Evolutionary conservation across 169 alveolate genomes (phyloP).

Genomic region (Miamiensis avidus): DNA sequence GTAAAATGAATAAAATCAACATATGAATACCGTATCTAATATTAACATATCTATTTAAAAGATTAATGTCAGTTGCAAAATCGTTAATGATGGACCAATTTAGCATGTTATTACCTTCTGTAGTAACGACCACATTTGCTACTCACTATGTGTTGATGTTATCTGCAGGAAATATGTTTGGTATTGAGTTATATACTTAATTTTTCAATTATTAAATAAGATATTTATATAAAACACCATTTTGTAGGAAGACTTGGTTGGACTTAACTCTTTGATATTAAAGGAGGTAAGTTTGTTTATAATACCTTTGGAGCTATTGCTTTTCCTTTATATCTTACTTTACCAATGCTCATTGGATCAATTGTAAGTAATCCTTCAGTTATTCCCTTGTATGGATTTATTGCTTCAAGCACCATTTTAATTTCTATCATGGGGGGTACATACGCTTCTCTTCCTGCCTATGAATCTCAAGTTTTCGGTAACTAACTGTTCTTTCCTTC

Average conservation of each 20-base stretch:
- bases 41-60: no score
- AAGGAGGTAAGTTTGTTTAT: not conserved
- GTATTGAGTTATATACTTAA: not conserved
- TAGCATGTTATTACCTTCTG: not conserved
- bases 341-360: not conserved
- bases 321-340: not conserved
- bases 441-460: not conserved
- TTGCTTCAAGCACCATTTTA: not conserved
- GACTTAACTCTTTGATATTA: not conserved
- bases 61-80: not conserved
- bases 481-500: not conserved
- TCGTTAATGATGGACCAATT: not conserved
- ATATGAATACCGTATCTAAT: not conserved
- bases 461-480: not conserved
- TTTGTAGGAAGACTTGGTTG: not conserved
- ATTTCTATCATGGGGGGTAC: not conserved
- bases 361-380: not conserved
- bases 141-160: not conserved
- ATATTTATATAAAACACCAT: no score
- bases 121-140: not conserved
- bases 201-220: no score
- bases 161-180: not conserved
- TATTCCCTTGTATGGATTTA: not conserved
- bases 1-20: not conserved
- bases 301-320: not conserved